Base-by-base conservation (phyloP, 2,329 filamentous ascomycete species). In the Aspergillus fijiensis region DNA sequence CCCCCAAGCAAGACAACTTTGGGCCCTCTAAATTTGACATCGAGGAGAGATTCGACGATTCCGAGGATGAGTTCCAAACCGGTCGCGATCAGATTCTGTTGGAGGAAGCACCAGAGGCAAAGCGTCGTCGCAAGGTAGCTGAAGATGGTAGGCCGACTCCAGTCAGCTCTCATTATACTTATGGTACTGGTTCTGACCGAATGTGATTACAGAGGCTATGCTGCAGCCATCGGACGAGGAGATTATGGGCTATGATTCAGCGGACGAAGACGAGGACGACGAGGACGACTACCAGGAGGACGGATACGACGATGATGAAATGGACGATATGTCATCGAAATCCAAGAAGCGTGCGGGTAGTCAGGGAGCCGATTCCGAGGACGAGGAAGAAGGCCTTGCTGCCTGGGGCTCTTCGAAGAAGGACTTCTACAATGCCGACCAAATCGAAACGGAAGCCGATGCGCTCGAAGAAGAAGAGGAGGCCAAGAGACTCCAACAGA, bases 391-490 rank as follows among this genome's bases (percentile, higher is more conserved):
- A 16, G 82, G 85, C 19, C 75, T 87, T 55, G 87, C 86, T 48
- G 93, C 88, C 72, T 98, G 95, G 93, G 95, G 94, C 31, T 85
- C 89, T 4, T 92, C 91, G 2, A 94, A 87, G 74, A 89, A 89
- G 62, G 94, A 96, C 68, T 96, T 97, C 78, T 99, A 99, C 77
- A 85, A 96, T 79, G 91, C 92, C 66, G 94, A 99, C 75, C 80
- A 80, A 10, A 87, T 89, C 59, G 85, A 89, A 69, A 88, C 86
- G 1, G 87, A 89, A 69, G 84, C 86, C 61, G 87, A 89, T 76
- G 95, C 95, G 0, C 77, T 96, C 33, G 93, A 95, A 71, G 95
- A 99, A 80, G 96, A 99, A 76, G 87, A 84, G 11, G 96, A 99
- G 74, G 95, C 94, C 3, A 88, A 89, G 74, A 84, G 92, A 63